A percentile compares a stretch with the other conserved stretches of the same genome.
phyloP scores from a whole-genome alignment of 2,329 filamentous ascomycete genomes.

The Penicillium sp. region DNA sequence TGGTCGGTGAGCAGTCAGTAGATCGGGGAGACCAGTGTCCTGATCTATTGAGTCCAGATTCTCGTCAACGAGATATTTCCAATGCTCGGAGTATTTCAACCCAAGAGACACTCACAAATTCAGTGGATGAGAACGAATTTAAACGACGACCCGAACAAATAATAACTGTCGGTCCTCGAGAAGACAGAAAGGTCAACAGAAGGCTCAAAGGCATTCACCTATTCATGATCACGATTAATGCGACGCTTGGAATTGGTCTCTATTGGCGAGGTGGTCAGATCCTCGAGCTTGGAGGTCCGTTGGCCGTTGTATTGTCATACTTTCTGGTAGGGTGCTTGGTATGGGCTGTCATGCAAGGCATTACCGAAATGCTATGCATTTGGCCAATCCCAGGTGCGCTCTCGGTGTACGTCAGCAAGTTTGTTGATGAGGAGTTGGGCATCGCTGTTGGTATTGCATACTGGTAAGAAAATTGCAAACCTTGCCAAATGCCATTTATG shows the following conservation, averaged over 20 bases:
- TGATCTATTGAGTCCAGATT: neutral
- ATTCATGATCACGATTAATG: conserved; percentile 39
- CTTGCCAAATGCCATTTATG: neutral
- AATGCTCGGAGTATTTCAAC: neutral
- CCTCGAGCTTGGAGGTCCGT: conserved; percentile 35
- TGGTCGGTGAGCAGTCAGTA: neutral
- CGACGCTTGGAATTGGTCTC: conserved; percentile 35
- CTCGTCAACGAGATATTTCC: neutral
- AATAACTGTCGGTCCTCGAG: neutral
- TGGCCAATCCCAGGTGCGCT: conserved; percentile 41
- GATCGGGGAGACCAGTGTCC: neutral
- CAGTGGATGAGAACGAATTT: neutral
- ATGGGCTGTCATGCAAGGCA: conserved; percentile 41
- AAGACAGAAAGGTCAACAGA: neutral
- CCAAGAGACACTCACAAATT: neutral
- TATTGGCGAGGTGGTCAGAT: conserved; percentile 34
- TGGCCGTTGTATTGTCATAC: conserved; percentile 34
- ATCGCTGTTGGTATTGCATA: conserved; percentile 37
- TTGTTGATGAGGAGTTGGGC: conserved; percentile 39
- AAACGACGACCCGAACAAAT: neutral
- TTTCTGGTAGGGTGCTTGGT: conserved; percentile 32
- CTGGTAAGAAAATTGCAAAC: conserved; percentile 23
- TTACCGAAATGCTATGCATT: conserved; percentile 38
- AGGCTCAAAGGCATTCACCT: conserved; percentile 25
- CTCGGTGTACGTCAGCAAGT: conserved; percentile 36